Evolutionary conservation across 306 rosid genomes (phyloP).

Genomic region (Lagenaria siceraria): DNA sequence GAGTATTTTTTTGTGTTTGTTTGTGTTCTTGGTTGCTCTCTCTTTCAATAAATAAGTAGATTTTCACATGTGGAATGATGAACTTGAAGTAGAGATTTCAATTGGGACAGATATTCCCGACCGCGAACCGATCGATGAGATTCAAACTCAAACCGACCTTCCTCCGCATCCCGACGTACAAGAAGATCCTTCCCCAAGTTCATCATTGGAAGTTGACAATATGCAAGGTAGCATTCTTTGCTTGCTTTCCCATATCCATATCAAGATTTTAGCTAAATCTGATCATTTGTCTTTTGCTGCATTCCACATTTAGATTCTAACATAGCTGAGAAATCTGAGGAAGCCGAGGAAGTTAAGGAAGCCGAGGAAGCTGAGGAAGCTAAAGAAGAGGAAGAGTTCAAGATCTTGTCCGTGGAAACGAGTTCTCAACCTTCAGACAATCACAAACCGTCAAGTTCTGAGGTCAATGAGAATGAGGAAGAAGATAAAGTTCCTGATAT

Average conservation of each 20-base stretch:
- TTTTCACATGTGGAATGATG: slow-evolving; percentile 33
- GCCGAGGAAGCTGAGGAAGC: slow-evolving; percentile 12
- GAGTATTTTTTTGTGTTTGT: background rate
- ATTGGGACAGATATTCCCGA: slow-evolving; percentile 89
- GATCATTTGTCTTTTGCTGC: background rate
- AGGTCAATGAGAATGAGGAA: slow-evolving; percentile 36
- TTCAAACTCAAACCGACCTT: slow-evolving; percentile 29
- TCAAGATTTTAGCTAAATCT: background rate
- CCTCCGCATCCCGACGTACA: slow-evolving; percentile 15
- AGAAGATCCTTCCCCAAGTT: slow-evolving; percentile 46
- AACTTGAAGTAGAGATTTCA: slow-evolving; percentile 62
- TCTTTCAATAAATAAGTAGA: slow-evolving; percentile 22
- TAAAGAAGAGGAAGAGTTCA: slow-evolving; percentile 41
- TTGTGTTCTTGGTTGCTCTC: background rate
- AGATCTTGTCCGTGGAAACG: slow-evolving; percentile 33
- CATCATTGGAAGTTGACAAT: slow-evolving; percentile 19
- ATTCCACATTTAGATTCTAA: slow-evolving; percentile 18
- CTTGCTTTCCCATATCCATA: background rate
- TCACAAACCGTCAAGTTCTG: slow-evolving; percentile 24
- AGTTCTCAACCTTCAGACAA: slow-evolving; percentile 19
- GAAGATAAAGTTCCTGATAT: slow-evolving; percentile 68
- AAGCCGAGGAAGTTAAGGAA: slow-evolving; percentile 16
- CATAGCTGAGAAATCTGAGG: background rate
- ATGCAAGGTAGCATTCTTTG: slow-evolving; percentile 31
- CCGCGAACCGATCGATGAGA: slow-evolving; percentile 49